These are phyloP conservation scores for Solanum okadae DNA, from an alignment of 257 asterid genomes.

Conservation along the genomic window DNA sequence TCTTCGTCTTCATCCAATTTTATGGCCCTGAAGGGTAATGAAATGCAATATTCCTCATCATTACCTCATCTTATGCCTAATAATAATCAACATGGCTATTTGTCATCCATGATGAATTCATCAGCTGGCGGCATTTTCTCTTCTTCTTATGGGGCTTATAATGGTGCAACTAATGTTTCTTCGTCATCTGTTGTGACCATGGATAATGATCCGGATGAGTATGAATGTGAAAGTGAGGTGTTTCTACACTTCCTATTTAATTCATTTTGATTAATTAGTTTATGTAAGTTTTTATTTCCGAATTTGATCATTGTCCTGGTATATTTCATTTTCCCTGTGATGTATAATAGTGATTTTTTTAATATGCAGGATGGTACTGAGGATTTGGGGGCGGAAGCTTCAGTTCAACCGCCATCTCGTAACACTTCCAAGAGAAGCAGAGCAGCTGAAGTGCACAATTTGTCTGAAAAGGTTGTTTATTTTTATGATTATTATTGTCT, in stretches of 20 bases:
- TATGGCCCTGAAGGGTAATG: background rate
- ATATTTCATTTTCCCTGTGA: background rate
- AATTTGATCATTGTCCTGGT: background rate
- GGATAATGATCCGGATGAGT: conserved; percentile 45
- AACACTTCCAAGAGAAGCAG: conserved; percentile 58
- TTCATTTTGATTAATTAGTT: background rate
- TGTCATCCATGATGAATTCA: conserved; percentile 1
- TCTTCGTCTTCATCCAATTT: conserved; percentile 19
- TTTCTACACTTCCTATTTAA: background rate
- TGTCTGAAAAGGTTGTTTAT: conserved; percentile 55
- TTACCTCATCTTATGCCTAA: background rate
- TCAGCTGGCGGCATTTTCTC: conserved; percentile 1
- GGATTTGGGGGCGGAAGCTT: conserved; percentile 22
- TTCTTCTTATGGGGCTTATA: conserved; percentile 4
- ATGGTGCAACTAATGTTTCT: conserved; percentile 14
- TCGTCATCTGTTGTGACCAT: conserved; percentile 33
- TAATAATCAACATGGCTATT: background rate
- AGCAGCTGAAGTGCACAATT: conserved; percentile 83
- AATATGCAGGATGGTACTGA: conserved; percentile 35
- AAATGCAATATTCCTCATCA: conserved; percentile 3
- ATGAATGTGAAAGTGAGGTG: conserved; percentile 79
- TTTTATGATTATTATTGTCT: background rate
- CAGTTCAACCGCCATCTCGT: conserved; percentile 12
- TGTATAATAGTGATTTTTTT: background rate
- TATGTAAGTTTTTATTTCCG: background rate